Evolutionary conservation across 2,329 filamentous ascomycete species (phyloP), one percentile per base, ranked within the genome.

Genomic region (Fonsecaea erecta): DNA sequence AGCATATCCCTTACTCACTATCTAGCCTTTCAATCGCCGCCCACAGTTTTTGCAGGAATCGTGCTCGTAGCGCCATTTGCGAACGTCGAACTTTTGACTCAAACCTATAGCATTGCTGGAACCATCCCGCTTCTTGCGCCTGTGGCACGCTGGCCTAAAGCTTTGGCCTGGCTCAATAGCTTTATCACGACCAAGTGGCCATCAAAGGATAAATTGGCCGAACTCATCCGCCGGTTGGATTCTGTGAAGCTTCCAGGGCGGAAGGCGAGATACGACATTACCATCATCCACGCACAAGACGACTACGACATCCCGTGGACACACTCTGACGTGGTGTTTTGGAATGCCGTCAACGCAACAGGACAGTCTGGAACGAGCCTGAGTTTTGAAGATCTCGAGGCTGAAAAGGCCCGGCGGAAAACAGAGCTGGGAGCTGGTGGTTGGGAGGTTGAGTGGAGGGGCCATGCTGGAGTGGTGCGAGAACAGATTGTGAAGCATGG

Each of bases 1-100:
- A 77, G 76, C 32, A 68, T 81, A 11, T 79, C 80, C 6, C 73
- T 85, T 0, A 76, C 79, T 1, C 75, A 81, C 35, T 77, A 81
- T 52, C 78, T 80, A 52, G 79, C 80, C 0, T 60, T 74, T 1
- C 78, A 80, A 63, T 73, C 75, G 0, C 73, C 76, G 1, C 81
- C 84, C 0, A 72, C 80, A 0, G 71, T 82, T 0, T 86, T 88
- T 67, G 78, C 83, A 0, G 86, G 86, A 1, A 79, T 80, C 2
- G 79, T 88, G 1, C 74, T 88, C 2, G 80, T 85, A 2, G 86
- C 85, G 0, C 81, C 85, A 0, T 88, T 89, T 66, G 78, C 81
- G 0, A 82, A 88, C 64, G 80, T 86, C 0, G 79, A 80, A 24
- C 80, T 78, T 0, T 73, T 88, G 14, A 83, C 84, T 0, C 78